phyloP scores from a whole-genome alignment of 208 protist species.

The Trypanosoma lewisi region DNA sequence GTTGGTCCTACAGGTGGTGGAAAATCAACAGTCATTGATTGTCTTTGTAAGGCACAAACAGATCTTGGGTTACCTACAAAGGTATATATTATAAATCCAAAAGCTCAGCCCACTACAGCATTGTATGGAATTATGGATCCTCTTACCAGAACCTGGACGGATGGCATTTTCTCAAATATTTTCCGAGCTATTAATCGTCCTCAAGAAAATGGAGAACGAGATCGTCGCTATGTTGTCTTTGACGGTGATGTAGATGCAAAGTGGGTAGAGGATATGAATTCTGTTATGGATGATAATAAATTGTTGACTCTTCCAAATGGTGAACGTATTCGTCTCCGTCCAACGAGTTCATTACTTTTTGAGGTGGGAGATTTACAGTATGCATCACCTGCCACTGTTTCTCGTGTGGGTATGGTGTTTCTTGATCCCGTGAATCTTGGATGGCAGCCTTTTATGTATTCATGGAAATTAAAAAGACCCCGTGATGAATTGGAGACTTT shows the following conservation, averaged over 20 bases:
- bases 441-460: conserved; percentile 93
- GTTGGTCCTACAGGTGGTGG: conserved; percentile 97
- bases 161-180: conserved; percentile 99
- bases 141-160: conserved; percentile 98
- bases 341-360: conserved; percentile 96
- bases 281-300: conserved; percentile 99
- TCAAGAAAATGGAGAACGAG: conserved; percentile 56
- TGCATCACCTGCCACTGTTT: conserved; percentile 98
- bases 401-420: conserved; percentile 99
- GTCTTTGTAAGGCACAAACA: conserved; percentile 93
- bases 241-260: conserved; percentile 99
- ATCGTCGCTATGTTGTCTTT: conserved; percentile 97
- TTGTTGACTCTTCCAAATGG: conserved; percentile 98
- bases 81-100: conserved; percentile 97
- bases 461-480: conserved; percentile 88
- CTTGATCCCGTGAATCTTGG: conserved; percentile 98
- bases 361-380: conserved; percentile 99
- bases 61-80: conserved; percentile 92
- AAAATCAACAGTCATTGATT: conserved; percentile 97
- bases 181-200: conserved; percentile 96
- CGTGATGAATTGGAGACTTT: conserved; percentile 91
- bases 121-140: conserved; percentile 99
- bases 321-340: conserved; percentile 96
- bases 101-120: conserved; percentile 94
- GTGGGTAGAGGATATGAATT: conserved; percentile 99